Evolutionary conservation across 306 rosid species (phyloP).

Genomic region (Prunus mongolica): DNA sequence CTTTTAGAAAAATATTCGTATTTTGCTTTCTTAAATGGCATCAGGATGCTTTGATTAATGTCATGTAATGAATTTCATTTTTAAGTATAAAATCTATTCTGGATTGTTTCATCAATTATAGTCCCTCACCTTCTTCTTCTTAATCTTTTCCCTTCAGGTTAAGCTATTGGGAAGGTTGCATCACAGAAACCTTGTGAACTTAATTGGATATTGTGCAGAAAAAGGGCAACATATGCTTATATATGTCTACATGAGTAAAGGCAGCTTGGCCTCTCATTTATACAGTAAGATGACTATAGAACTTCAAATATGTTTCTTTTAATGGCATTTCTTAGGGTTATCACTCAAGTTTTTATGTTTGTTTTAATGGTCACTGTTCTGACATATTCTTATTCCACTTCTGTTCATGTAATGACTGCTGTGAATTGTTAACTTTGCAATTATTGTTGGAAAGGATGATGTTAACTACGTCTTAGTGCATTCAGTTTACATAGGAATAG

Average conservation of each 20-base stretch:
- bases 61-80: constrained; percentile 6
- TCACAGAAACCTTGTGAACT: constrained; percentile 90
- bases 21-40: background rate
- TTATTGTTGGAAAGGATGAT: background rate
- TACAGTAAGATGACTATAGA: constrained; percentile 57
- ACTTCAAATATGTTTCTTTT: background rate
- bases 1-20: background rate
- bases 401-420: background rate
- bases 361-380: background rate
- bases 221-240: constrained; percentile 88
- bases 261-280: constrained; percentile 92
- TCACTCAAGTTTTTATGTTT: background rate
- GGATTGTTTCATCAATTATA: constrained; percentile 4
- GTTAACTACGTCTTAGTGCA: background rate
- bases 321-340: background rate
- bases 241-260: constrained; percentile 90
- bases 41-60: background rate
- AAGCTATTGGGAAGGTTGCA: constrained; percentile 93
- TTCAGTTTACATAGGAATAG: background rate
- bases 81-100: background rate
- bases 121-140: constrained; percentile 7
- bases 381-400: background rate
- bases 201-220: constrained; percentile 92
- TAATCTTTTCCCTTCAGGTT: constrained; percentile 45
- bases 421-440: background rate